phyloP scores from a whole-genome alignment of 805 yeast species.

The Kodamaea hsintzibuensis region DNA sequence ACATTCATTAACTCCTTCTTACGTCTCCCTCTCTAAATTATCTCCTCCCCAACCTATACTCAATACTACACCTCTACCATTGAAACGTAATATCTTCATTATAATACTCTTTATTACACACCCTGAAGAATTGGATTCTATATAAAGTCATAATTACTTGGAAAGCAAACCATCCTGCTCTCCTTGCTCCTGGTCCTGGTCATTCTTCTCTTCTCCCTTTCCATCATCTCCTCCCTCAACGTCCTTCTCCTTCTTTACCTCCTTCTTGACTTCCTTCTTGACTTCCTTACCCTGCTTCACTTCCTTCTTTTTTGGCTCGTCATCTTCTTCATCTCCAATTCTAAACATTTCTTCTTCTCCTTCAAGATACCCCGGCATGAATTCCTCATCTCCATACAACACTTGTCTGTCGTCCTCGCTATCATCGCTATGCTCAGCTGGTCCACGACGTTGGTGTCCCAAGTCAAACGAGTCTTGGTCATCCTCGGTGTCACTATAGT shows the following conservation, averaged over 20 bases:
- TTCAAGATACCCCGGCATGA: slow-evolving; percentile 31
- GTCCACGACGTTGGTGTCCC: slow-evolving; percentile 21
- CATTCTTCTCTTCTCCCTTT: background rate
- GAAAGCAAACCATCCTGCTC: slow-evolving; percentile 3
- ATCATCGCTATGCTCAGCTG: background rate
- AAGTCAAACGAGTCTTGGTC: slow-evolving; percentile 36
- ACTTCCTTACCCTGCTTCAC: slow-evolving; percentile 3
- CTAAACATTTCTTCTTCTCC: slow-evolving; percentile 42
- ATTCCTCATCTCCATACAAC: slow-evolving; percentile 10
- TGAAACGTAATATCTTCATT: background rate
- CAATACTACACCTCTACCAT: no score
- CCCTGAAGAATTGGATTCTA: background rate
- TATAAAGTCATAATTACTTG: background rate
- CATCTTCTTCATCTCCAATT: slow-evolving; percentile 41
- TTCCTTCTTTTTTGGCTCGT: slow-evolving; percentile 2
- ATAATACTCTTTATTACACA: background rate
- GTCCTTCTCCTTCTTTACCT: background rate
- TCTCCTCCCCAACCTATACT: background rate
- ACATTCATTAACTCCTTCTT: background rate
- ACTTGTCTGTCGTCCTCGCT: slow-evolving; percentile 10
- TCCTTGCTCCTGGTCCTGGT: background rate
- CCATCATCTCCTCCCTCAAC: background rate
- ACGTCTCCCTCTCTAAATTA: background rate
- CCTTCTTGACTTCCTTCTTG: no score
- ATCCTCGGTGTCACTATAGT: slow-evolving; percentile 43